Conservation (phyloP, 2,329 filamentous ascomycete species). For the Clonostachys solani region DNA sequence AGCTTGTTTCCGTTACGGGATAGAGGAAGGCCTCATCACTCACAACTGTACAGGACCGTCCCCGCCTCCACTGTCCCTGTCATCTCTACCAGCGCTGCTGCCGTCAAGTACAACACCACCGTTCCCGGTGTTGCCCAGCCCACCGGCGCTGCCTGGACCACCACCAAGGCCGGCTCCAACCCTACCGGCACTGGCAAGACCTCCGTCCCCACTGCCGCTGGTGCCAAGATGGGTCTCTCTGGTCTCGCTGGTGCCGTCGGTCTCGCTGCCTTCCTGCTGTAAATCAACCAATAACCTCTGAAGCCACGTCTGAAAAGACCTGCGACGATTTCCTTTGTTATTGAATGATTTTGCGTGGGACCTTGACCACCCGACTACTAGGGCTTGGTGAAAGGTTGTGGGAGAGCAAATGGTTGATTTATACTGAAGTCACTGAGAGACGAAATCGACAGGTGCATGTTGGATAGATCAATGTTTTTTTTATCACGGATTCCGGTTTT, state of each 20-base stretch:
- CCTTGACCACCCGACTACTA: constrained; percentile 16
- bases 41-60: no score
- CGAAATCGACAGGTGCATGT: no score
- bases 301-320: constrained; percentile 20
- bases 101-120: constrained; percentile 8
- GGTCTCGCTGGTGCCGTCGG: constrained; percentile 57
- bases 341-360: constrained; percentile 31
- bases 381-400: constrained; percentile 17
- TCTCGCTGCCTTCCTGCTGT: constrained; percentile 54
- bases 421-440: no score
- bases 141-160: constrained; percentile 20
- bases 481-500: no score
- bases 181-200: no score
- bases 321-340: constrained; percentile 32
- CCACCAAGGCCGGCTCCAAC: not conserved
- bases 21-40: no score
- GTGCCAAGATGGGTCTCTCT: constrained; percentile 51
- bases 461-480: no score
- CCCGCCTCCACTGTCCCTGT: constrained; percentile 19
- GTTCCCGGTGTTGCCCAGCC: constrained; percentile 18
- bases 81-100: constrained; percentile 10
- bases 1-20: no score
- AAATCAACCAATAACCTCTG: constrained; percentile 36
- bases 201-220: constrained; percentile 44
- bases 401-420: constrained; percentile 4